Base-by-base conservation (phyloP, 345 rosid genomes). In the Cardamine resedifolia region DNA sequence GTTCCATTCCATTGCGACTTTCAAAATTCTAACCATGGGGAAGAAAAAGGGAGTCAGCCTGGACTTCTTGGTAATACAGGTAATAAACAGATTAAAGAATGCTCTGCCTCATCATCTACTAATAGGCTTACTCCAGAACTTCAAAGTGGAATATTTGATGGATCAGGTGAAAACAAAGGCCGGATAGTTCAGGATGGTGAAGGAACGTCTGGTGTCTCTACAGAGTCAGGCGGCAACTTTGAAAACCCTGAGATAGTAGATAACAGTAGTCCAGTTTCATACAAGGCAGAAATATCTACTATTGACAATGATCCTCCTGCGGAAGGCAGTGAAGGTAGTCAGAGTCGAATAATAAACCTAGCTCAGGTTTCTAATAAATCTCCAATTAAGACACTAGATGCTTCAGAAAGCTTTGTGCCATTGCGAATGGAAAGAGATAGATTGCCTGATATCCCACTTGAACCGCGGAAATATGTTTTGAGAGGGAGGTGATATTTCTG, bases 401-500 rank as follows among this genome's bases (percentile, higher is more conserved):
- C 82, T 75, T 61, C 89, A 10, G 84, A 77, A 66, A 81, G 79
- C 80, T 78, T 84, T 67, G 58, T 74, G 66, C 82, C 78, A 26
- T 63, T 80, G 10, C 81, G 43, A 64, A 68, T 58, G 72, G 90
- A 77, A 50, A 81, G 90, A 78, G 92, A 83, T 6, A 82, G 89
- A 72, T 69, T 85, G 59, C 83, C 85, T 73, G 87, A 88, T 83
- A 73, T 80, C 59, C 71, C 87, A 21, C 74, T 81, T 64, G 91
- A 83, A 53, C 81, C 77, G 30, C 85, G 80, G 44, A 84, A 70
- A 73, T 70, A 81, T 58, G 77, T 72, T 63, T 72, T 65, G 67
- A 85, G 85, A 87, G 91, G 87, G 85, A 87, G 98, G 96, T 92
- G 89, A 88, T 77, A 81, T 80, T 78, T 49, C 70, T 72, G 68